A percentile compares a stretch with the other conserved stretches of the same genome.
Conservation (phyloP, 345 rosid species). For the Pistacia atlantica region DNA sequence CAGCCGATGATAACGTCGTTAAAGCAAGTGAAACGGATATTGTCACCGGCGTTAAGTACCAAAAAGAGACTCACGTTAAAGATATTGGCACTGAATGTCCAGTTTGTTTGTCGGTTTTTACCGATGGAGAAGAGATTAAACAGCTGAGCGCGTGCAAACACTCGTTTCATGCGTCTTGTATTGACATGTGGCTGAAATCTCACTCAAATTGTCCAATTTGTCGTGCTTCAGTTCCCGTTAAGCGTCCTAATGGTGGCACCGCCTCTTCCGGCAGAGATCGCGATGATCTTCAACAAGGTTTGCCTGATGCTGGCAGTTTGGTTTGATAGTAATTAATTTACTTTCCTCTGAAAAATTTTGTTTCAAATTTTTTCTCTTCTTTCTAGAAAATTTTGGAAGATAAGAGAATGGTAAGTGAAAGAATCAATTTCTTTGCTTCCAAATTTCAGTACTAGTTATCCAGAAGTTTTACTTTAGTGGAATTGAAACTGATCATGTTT, state of each 20-base stretch:
- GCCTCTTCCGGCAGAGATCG: constrained; percentile 24
- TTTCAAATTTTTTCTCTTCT: background rate
- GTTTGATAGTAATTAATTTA: constrained; percentile 36
- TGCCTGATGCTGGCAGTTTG: constrained; percentile 68
- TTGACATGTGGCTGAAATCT: constrained; percentile 63
- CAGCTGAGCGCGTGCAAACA: constrained; percentile 64
- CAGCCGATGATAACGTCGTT: background rate
- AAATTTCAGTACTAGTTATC: too few relatives aligned
- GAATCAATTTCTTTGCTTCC: background rate
- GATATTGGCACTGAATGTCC: constrained; percentile 70
- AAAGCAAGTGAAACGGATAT: constrained; percentile 13
- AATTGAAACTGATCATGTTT: background rate
- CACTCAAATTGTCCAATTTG: constrained; percentile 74
- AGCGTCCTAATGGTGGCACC: constrained; percentile 30
- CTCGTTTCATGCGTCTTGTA: constrained; percentile 68
- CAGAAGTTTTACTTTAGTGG: background rate
- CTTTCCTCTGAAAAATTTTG: background rate
- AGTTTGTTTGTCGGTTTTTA: constrained; percentile 60
- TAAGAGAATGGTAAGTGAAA: background rate
- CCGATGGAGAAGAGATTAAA: constrained; percentile 61
- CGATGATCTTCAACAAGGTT: constrained; percentile 61
- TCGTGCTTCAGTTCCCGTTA: constrained; percentile 54
- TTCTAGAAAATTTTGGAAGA: background rate
- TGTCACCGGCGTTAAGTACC: constrained; percentile 36
- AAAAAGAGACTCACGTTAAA: constrained; percentile 46